phyloP scores from a whole-genome alignment of 2,329 filamentous ascomycete species.

The Pyrenophora seminiperda region DNA sequence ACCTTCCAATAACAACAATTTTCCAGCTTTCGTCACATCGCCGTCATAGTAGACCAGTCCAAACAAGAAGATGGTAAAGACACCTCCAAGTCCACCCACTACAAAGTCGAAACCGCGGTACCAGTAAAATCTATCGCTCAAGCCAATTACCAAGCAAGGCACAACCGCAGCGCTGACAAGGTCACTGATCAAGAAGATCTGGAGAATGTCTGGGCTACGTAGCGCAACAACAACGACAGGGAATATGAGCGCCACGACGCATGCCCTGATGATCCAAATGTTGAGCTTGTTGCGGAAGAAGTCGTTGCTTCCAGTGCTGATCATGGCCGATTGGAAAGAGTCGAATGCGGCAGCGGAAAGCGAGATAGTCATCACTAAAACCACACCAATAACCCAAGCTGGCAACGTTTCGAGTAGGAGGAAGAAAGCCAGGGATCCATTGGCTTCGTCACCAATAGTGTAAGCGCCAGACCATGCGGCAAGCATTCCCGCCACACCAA shows the following conservation, averaged over 20 bases:
- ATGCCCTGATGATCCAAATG: constrained; percentile 72
- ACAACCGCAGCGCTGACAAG: constrained; percentile 77
- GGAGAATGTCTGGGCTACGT: constrained; percentile 73
- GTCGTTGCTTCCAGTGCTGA: constrained; percentile 83
- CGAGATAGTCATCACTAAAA: constrained; percentile 79
- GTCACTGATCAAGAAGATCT: constrained; percentile 83
- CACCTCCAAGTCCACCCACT: constrained; percentile 75
- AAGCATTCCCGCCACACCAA: constrained; percentile 74
- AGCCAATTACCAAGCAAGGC: constrained; percentile 74
- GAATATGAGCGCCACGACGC: constrained; percentile 73
- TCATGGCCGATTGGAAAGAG: constrained; percentile 80
- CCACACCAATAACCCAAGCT: constrained; percentile 79
- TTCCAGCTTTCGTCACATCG: constrained; percentile 64
- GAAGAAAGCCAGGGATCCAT: constrained; percentile 76
- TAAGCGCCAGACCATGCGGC: constrained; percentile 79
- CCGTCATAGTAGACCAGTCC: constrained; percentile 79
- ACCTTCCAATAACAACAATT: constrained; percentile 72
- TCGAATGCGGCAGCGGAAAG: constrained; percentile 81
- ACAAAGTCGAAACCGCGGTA: constrained; percentile 83
- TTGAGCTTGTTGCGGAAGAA: constrained; percentile 81
- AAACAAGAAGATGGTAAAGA: constrained; percentile 81
- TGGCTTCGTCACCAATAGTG: constrained; percentile 64
- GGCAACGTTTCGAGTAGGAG: constrained; percentile 73
- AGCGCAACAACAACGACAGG: constrained; percentile 76
- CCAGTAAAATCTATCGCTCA: constrained; percentile 69